Conservation (phyloP, 495 filamentous ascomycete species). For the Evernia prunastri region DNA sequence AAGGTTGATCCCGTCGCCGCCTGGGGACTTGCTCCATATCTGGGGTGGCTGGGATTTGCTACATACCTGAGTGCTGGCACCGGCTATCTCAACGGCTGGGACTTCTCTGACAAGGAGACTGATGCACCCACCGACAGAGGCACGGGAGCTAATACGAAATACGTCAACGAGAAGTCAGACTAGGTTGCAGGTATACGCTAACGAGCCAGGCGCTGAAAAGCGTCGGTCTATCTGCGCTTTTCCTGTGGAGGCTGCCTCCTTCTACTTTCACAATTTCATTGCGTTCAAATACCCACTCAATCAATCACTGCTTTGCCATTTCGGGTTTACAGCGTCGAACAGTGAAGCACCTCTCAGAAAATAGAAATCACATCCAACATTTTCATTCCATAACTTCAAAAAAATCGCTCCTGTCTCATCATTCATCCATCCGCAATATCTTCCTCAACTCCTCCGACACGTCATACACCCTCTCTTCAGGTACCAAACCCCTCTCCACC, state of each 20-base stretch:
- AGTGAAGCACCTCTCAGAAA: background rate
- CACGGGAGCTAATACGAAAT: constrained; percentile 30
- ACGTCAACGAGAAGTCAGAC: constrained; percentile 36
- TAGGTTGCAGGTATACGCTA: background rate
- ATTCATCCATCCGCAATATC: constrained; percentile 25
- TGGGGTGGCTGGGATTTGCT: constrained; percentile 77
- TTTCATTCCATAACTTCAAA: background rate
- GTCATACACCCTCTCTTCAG: constrained; percentile 42
- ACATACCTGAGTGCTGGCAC: constrained; percentile 68
- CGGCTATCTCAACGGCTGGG: constrained; percentile 73
- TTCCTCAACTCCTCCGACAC: constrained; percentile 35
- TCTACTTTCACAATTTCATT: no score
- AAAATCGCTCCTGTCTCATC: background rate
- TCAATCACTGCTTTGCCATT: background rate
- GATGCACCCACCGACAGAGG: constrained; percentile 20
- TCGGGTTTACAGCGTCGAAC: background rate
- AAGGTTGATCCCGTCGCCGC: constrained; percentile 63
- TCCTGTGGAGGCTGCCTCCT: background rate
- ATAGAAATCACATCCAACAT: background rate
- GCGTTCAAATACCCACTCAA: background rate
- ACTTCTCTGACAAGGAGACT: constrained; percentile 45
- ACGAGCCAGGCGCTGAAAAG: background rate
- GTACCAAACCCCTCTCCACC: constrained; percentile 37
- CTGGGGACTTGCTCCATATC: constrained; percentile 70
- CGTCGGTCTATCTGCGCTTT: background rate